Conservation (phyloP, 2,329 filamentous ascomycete species). For the Scedosporium aurantiacum region DNA sequence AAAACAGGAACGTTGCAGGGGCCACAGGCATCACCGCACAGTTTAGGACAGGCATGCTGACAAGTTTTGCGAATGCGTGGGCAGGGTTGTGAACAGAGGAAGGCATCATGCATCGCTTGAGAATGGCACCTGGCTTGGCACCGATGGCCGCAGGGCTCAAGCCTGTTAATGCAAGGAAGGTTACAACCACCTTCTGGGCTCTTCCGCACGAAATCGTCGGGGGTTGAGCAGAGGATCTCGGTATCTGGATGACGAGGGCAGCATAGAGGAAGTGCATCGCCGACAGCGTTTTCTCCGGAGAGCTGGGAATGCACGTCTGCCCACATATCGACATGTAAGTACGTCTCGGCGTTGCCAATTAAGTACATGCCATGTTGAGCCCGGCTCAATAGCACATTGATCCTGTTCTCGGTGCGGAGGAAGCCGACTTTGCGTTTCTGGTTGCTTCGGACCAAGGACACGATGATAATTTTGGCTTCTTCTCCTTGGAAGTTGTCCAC, state of each 20-base stretch:
- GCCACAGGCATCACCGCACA: constrained; percentile 30
- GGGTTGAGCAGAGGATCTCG: constrained; percentile 30
- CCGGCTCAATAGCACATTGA: constrained; percentile 63
- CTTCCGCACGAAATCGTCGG: constrained; percentile 46
- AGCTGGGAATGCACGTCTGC: constrained; percentile 43
- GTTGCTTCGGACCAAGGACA: constrained; percentile 58
- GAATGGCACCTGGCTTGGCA: constrained; percentile 35
- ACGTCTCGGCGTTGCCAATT: constrained; percentile 59
- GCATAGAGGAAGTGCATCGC: constrained; percentile 47
- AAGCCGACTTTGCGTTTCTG: constrained; percentile 55
- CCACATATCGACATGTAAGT: constrained; percentile 39
- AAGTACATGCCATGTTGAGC: constrained; percentile 56
- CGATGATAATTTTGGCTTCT: constrained; percentile 62
- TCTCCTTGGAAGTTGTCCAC: constrained; percentile 73
- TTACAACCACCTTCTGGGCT: constrained; percentile 63
- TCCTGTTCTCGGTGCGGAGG: constrained; percentile 50
- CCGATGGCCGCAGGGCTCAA: constrained; percentile 32
- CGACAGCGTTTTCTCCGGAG: constrained; percentile 37
- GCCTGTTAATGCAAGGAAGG: constrained; percentile 39
- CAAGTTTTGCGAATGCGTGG: constrained; percentile 28
- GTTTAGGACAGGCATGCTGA: constrained; percentile 27
- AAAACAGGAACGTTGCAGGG: constrained; percentile 8
- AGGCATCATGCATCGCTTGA: constrained; percentile 29
- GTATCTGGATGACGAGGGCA: constrained; percentile 49
- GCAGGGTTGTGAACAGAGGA: constrained; percentile 32